phyloP scores from a whole-genome alignment of 345 rosid genomes.

The Melaleuca alternifolia region DNA sequence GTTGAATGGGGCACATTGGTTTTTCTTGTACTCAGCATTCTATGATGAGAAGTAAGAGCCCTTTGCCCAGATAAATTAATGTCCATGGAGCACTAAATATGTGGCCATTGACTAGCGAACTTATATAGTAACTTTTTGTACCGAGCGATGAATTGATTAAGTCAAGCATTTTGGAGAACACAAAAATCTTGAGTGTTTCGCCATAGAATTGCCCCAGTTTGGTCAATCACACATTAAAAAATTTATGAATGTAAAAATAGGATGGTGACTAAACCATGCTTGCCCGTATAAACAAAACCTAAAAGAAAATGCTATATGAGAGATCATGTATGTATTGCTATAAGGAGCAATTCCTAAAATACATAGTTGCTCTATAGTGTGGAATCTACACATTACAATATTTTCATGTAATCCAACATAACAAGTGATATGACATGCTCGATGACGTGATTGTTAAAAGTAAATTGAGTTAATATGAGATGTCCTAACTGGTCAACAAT shows the following conservation, averaged over 20 bases:
- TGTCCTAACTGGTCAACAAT: background rate
- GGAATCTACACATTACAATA: background rate
- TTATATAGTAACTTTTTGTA: background rate
- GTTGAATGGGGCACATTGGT: background rate
- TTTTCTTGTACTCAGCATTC: background rate
- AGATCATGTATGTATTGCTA: background rate
- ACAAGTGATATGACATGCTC: background rate
- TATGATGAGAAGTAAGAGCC: background rate
- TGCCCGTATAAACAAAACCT: background rate
- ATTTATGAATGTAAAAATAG: background rate
- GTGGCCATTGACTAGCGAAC: background rate
- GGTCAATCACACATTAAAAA: background rate
- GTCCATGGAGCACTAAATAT: background rate
- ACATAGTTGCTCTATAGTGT: background rate
- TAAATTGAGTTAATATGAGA: background rate
- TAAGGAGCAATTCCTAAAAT: background rate
- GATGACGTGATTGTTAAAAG: background rate
- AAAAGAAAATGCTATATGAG: background rate
- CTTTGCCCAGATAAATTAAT: background rate
- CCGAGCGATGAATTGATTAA: background rate
- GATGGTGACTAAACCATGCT: background rate
- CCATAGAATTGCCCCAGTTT: background rate
- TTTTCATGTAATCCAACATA: fast-evolving
- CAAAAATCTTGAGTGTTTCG: background rate
- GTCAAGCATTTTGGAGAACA: background rate